A percentile compares a stretch with the other conserved stretches of the same genome.
Conservation (phyloP, 192 early-diverging fungal species). For the Chytriomyces hyalinus region DNA sequence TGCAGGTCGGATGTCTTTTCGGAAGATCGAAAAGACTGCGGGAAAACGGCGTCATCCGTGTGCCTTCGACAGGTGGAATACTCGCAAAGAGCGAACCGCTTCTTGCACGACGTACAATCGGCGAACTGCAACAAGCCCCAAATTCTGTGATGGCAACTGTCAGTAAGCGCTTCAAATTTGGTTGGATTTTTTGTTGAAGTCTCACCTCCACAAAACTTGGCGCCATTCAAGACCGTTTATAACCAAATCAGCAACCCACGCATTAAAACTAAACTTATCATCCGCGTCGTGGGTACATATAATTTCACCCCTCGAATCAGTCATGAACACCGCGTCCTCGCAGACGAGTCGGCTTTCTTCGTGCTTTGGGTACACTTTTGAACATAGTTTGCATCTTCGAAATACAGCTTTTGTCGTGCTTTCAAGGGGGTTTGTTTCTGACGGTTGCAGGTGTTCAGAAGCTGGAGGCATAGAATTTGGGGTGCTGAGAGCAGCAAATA, state of each 20-base stretch:
- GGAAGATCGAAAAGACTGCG: neutral
- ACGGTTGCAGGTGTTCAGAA: neutral
- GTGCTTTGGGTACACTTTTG: slow-evolving; percentile 6
- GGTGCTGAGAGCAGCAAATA: too few relatives aligned
- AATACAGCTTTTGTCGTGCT: neutral
- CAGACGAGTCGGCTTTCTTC: slow-evolving; percentile 12
- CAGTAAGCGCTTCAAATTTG: neutral
- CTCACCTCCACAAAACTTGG: slow-evolving; percentile 49
- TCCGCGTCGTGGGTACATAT: slow-evolving; percentile 25
- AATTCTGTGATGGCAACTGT: slow-evolving; percentile 23
- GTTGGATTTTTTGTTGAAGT: neutral
- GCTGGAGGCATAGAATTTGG: too few relatives aligned
- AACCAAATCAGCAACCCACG: slow-evolving; percentile 41
- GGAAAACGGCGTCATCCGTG: slow-evolving; percentile 11
- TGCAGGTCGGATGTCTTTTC: slow-evolving; percentile 7
- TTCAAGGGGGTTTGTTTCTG: slow-evolving; percentile 2
- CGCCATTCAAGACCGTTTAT: slow-evolving; percentile 35
- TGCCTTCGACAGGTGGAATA: slow-evolving; percentile 35
- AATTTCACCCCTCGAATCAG: neutral
- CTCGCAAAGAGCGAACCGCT: slow-evolving; percentile 36
- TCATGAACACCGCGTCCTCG: neutral
- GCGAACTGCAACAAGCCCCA: slow-evolving; percentile 46
- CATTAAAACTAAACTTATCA: slow-evolving; percentile 46
- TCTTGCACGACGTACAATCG: slow-evolving; percentile 34
- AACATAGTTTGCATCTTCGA: slow-evolving; percentile 10